A percentile compares a stretch with the other conserved stretches of the same genome.
Evolutionary conservation across 2,329 filamentous ascomycete genomes (phyloP).

Genomic region (Golovinomyces cichoracearum): DNA sequence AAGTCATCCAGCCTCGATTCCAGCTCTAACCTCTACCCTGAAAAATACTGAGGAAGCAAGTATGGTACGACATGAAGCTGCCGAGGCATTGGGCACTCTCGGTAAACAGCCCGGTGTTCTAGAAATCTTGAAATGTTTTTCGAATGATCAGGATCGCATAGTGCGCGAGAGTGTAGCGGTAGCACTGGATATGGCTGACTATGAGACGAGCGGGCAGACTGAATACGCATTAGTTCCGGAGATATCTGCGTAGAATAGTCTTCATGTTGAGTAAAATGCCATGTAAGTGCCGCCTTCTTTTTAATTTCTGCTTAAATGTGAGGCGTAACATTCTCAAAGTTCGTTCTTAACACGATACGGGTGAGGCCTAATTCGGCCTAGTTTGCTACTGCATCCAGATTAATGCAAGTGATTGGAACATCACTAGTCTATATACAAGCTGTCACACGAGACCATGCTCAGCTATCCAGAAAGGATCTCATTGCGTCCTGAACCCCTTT

Average conservation of each 20-base stretch:
- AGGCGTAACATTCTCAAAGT: too few relatives aligned
- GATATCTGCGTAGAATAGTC: slow-evolving; percentile 5
- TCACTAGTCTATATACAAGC: too few relatives aligned
- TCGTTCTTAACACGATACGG: too few relatives aligned
- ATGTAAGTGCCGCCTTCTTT: too few relatives aligned
- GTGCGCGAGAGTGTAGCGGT: slow-evolving; percentile 88
- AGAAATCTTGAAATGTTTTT: slow-evolving; percentile 53
- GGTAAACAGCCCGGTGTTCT: slow-evolving; percentile 87
- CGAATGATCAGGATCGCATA: slow-evolving; percentile 76
- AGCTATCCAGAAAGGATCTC: too few relatives aligned
- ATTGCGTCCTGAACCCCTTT: too few relatives aligned
- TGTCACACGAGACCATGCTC: too few relatives aligned
- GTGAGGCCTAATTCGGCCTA: too few relatives aligned
- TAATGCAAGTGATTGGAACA: too few relatives aligned
- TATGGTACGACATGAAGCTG: slow-evolving; percentile 95
- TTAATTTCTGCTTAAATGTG: too few relatives aligned
- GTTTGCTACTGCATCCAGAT: too few relatives aligned
- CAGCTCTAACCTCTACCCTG: slow-evolving; percentile 54
- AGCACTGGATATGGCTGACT: slow-evolving; percentile 92
- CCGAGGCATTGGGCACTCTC: slow-evolving; percentile 79
- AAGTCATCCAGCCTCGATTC: slow-evolving; percentile 87
- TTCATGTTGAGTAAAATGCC: too few relatives aligned
- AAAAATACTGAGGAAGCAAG: slow-evolving; percentile 59
- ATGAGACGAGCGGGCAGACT: slow-evolving; percentile 62
- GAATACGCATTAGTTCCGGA: slow-evolving; percentile 85